Evolutionary conservation across 768 basidiomycete genomes (phyloP).

Genomic region (Leccinellum rugosiceps): DNA sequence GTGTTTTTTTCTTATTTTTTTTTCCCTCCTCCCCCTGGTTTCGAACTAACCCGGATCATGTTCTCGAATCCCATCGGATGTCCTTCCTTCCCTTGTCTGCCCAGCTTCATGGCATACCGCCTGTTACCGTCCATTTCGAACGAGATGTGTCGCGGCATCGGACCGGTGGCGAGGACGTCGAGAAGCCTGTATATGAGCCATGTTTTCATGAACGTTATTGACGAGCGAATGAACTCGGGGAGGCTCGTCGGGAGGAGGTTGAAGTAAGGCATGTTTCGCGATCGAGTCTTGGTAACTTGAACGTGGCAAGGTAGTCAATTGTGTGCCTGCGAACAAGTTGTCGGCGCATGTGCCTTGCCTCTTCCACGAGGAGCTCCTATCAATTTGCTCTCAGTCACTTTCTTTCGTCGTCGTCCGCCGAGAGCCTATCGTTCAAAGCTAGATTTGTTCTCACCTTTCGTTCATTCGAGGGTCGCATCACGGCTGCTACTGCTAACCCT

Average conservation of each 20-base stretch:
- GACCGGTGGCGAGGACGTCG: constrained; percentile 70
- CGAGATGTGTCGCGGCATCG: constrained; percentile 85
- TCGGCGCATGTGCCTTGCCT: too few relatives aligned
- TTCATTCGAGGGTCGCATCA: too few relatives aligned
- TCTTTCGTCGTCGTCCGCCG: too few relatives aligned
- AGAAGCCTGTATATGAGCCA: constrained; percentile 48
- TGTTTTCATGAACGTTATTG: constrained; percentile 14
- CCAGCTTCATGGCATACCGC: constrained; percentile 73
- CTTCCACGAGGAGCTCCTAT: too few relatives aligned
- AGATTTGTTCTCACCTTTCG: too few relatives aligned
- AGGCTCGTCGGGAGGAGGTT: not conserved
- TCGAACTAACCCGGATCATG: constrained; percentile 62
- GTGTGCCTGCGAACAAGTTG: too few relatives aligned
- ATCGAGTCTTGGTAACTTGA: not conserved
- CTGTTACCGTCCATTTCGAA: constrained; percentile 99
- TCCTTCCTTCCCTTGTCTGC: constrained; percentile 68
- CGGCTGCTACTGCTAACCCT: too few relatives aligned
- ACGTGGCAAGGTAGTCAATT: not conserved
- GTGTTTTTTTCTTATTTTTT: too few relatives aligned
- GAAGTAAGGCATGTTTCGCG: not conserved
- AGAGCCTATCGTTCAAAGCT: too few relatives aligned
- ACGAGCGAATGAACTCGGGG: constrained; percentile 9
- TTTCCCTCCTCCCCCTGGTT: not conserved
- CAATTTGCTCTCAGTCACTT: too few relatives aligned
- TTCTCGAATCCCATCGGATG: constrained; percentile 84